Base-by-base conservation (phyloP, 305 asterid genomes). In the Fraxinus paxiana region DNA sequence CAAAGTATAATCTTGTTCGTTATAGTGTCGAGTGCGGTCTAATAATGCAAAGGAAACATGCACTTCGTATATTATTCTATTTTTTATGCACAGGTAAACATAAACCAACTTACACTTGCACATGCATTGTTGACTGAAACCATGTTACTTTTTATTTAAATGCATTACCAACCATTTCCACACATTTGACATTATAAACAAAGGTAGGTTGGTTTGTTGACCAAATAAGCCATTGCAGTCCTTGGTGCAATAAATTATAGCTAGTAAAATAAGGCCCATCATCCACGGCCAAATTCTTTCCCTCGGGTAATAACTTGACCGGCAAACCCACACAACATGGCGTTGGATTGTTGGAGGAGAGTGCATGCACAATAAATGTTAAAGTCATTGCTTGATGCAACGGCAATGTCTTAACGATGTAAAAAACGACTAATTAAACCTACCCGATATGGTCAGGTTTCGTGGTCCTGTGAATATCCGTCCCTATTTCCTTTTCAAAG, bases 81-180 rank as follows among this genome's bases (percentile, higher is more conserved):
- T 76, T 77, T 80, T 84, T 80, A 81, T 76, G 65, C 85, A 80
- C 33, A 80, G 79, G 83, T 84, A 76, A 84, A 82, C 75, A 84
- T 81, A 81, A 86, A 54, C 82, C 81, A 76, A 76, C 73, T 77
- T 83, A 84, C 82, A 86, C 83, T 26, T 18, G 93, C 97, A 90
- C 97, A 90, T 91, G 94, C 89, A 86, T 9, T 91, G 91, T 88
- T 92, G 91, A 91, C 93, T 84, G 83, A 81, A 84, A 86, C 90
- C 94, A 93, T 90, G 92, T 87, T 91, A 85, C 90, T 84, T 79
- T 86, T 34, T 83, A 83, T 84, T 85, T 85, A 87, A 84, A 86
- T 85, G 88, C 88, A 82, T 81, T 81, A 86, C 87, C 89, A 88
- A 86, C 79, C 88, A 87, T 87, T 84, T 78, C 79, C 83, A 73